A percentile compares a stretch with the other conserved stretches of the same genome.
Conservation (phyloP, 306 rosid genomes). For the Gynostemma pentaphyllum region DNA sequence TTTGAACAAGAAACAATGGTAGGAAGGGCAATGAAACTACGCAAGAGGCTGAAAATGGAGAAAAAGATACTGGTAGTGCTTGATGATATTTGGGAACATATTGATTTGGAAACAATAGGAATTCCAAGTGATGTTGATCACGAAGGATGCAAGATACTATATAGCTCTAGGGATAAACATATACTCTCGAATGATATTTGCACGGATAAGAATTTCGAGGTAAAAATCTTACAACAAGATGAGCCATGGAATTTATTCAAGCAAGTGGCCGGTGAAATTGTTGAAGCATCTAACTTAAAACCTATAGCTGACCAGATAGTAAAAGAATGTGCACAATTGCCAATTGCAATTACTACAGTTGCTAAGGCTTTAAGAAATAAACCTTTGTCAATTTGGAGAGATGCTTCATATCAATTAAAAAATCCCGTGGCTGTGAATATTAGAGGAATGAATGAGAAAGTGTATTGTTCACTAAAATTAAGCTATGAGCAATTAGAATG, state of each 20-base stretch:
- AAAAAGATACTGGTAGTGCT: slow-evolving; percentile 15
- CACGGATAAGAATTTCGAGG: not conserved
- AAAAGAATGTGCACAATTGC: slow-evolving; percentile 25
- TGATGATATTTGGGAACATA: slow-evolving; percentile 26
- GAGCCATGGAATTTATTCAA: slow-evolving; percentile 21
- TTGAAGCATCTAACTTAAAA: not conserved
- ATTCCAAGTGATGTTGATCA: slow-evolving; percentile 8
- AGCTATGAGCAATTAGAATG: not conserved
- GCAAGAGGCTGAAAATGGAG: not conserved
- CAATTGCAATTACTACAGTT: slow-evolving; percentile 25
- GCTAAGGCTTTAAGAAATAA: slow-evolving; percentile 11
- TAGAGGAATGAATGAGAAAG: not conserved
- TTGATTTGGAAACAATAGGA: slow-evolving; percentile 20
- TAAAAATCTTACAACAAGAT: not conserved
- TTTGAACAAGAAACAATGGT: not conserved
- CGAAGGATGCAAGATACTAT: slow-evolving; percentile 15
- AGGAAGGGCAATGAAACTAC: not conserved
- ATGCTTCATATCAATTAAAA: not conserved
- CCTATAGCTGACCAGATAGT: slow-evolving; percentile 14
- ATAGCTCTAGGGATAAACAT: slow-evolving; percentile 22
- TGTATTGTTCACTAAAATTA: not conserved
- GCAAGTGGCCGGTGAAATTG: not conserved
- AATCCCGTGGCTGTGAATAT: not conserved
- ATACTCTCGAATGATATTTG: slow-evolving; percentile 5
- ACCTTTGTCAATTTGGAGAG: not conserved